Conservation (phyloP, 2,329 filamentous ascomycete species). For the Orbilia oligospora region DNA sequence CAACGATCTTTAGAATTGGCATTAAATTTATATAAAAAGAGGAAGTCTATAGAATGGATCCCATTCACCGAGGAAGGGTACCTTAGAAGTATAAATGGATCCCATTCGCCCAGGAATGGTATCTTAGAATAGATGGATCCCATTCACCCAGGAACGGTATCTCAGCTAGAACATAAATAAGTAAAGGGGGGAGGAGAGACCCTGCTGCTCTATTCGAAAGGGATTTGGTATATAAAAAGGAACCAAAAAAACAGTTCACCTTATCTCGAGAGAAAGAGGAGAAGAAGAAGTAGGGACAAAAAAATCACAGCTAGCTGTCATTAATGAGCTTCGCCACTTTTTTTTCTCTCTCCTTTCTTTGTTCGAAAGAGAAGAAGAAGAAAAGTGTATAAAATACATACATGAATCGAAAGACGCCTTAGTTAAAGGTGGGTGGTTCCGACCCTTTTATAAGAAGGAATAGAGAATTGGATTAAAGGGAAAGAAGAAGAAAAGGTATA, state of each 20-base stretch:
- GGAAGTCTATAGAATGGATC: conserved; percentile 8
- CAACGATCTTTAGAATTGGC: conserved; percentile 5
- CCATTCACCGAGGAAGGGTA: conserved; percentile 7
- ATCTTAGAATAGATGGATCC: background rate
- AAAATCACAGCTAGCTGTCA: conserved; percentile 45
- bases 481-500: no score
- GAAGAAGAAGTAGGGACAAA: conserved; percentile 4
- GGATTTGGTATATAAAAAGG: no score
- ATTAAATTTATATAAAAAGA: conserved; percentile 6
- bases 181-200: background rate
- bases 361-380: no score
- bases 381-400: conserved; percentile 31
- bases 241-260: background rate
- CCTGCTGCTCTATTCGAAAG: conserved; percentile 5
- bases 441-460: background rate
- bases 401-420: conserved; percentile 33
- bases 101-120: no score
- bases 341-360: background rate
- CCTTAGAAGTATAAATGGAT: background rate
- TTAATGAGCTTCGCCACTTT: conserved; percentile 39
- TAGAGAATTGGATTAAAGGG: no score
- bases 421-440: background rate
- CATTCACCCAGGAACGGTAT: no score
- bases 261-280: no score
- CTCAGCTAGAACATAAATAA: no score